Evolutionary conservation across 805 yeast genomes (phyloP).

Genomic region (Nakazawaea pomicola): DNA sequence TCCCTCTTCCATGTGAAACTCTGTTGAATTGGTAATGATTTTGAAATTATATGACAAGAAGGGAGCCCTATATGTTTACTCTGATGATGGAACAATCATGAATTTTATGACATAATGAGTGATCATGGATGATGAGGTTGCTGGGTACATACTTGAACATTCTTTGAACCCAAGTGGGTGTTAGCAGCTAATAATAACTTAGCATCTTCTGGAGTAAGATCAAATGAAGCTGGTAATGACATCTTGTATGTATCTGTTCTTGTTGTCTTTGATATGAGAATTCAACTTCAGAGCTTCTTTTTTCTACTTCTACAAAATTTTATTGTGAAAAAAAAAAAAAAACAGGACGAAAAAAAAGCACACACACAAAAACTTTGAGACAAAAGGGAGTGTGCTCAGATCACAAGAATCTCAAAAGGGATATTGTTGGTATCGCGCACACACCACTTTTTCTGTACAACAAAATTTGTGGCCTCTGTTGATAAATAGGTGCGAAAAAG

Average conservation of each 20-base stretch:
- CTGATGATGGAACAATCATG: too few relatives aligned
- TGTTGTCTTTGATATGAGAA: conserved; percentile 1
- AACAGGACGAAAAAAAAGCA: conserved; percentile 1
- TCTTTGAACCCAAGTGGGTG: conserved; percentile 99
- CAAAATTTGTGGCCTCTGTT: too few relatives aligned
- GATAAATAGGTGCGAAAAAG: too few relatives aligned
- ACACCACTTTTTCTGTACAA: too few relatives aligned
- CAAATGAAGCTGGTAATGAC: conserved; percentile 86
- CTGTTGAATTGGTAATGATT: too few relatives aligned
- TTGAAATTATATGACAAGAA: too few relatives aligned
- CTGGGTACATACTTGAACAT: conserved; percentile 86
- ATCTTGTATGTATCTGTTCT: conserved; percentile 33
- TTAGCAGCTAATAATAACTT: conserved; percentile 99
- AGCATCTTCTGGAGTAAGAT: conserved; percentile 96
- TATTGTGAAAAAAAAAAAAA: conserved; percentile 3
- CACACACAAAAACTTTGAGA: not conserved
- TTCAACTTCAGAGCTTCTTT: conserved; percentile 2
- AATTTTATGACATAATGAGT: not conserved
- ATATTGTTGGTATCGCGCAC: too few relatives aligned
- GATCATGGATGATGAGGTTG: not conserved
- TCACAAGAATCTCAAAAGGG: not conserved
- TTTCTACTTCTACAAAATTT: conserved; percentile 8
- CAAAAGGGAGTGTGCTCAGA: not conserved
- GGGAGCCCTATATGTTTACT: too few relatives aligned
- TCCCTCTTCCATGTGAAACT: too few relatives aligned